A percentile compares a stretch with the other conserved stretches of the same genome.
Evolutionary conservation across 164 flowering plant species (phyloP).

Genomic region (Platanus orientalis): DNA sequence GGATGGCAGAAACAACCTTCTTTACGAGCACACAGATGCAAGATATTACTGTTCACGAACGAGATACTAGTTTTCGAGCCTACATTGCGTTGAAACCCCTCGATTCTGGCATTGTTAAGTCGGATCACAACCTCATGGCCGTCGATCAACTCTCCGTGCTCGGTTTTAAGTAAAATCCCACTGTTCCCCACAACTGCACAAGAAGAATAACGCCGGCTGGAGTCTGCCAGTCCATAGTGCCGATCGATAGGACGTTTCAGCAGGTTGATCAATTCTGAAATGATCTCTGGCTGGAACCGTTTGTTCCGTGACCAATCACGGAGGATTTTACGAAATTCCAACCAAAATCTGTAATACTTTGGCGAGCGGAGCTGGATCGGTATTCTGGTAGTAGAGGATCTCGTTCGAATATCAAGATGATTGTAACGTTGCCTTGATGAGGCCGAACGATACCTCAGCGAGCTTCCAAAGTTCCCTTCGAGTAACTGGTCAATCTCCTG

Average conservation of each 20-base stretch:
- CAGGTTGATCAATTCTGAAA: conserved; percentile 44
- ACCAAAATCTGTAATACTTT: conserved; percentile 45
- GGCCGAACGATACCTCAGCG: conserved; percentile 40
- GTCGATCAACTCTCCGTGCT: conserved; percentile 65
- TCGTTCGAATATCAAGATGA: conserved; percentile 19
- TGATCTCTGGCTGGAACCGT: conserved; percentile 48
- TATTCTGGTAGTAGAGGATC: conserved; percentile 17
- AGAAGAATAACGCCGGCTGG: conserved; percentile 32
- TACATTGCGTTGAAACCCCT: conserved; percentile 33
- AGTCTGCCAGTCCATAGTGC: conserved; percentile 19
- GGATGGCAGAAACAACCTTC: conserved; percentile 83
- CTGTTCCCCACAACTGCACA: conserved; percentile 97
- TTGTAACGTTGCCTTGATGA: conserved; percentile 40
- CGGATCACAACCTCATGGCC: conserved; percentile 81
- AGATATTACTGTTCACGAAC: conserved; percentile 76
- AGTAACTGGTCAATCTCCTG: conserved; percentile 56
- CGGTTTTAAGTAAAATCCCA: conserved; percentile 66
- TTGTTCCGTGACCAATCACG: conserved; percentile 56
- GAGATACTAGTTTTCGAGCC: conserved; percentile 27
- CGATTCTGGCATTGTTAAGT: conserved; percentile 72
- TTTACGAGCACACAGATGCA: conserved; percentile 74
- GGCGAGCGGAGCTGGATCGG: conserved; percentile 50
- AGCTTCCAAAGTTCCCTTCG: conserved; percentile 46
- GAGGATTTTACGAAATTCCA: conserved; percentile 48
- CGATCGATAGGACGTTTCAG: conserved; percentile 53